These are phyloP conservation scores for Amylostereum areolatum DNA, from an alignment of 1,284 basidiomycete species.

Conservation along the genomic window DNA sequence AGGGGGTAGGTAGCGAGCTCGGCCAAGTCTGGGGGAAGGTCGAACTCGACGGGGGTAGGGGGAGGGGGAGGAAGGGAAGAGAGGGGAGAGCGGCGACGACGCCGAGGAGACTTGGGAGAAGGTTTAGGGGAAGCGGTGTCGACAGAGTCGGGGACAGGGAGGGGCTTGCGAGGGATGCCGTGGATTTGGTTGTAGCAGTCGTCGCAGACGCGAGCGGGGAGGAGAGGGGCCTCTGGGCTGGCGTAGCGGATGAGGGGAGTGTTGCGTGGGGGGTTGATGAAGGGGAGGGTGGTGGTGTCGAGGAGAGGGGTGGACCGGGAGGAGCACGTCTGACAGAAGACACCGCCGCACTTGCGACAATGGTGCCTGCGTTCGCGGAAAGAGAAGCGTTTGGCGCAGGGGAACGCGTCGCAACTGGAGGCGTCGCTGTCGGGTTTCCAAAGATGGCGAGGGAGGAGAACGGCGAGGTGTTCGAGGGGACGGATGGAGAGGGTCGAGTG, in stretches of 20 bases:
- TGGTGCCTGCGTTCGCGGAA: conserved; percentile 71
- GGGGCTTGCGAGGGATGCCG: conserved; percentile 32
- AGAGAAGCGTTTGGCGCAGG: conserved; percentile 56
- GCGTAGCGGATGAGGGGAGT: conserved; percentile 50
- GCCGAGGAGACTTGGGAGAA: conserved; percentile 25
- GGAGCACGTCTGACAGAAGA: conserved; percentile 63
- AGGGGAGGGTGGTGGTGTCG: conserved; percentile 60
- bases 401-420: conserved; percentile 61
- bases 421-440: conserved; percentile 73
- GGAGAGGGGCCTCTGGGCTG: conserved; percentile 48
- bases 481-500: conserved; percentile 25
- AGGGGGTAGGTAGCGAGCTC: conserved; percentile 68
- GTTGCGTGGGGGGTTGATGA: conserved; percentile 62
- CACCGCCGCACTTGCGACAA: conserved; percentile 73
- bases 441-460: conserved; percentile 56
- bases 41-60: conserved; percentile 38
- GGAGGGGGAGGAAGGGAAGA: conserved; percentile 18
- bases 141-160: conserved; percentile 24
- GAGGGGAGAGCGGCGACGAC: conserved; percentile 23
- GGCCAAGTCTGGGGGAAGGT: conserved; percentile 32
- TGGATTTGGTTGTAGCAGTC: conserved; percentile 70
- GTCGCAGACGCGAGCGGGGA: conserved; percentile 55
- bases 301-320: conserved; percentile 51
- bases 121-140: conserved; percentile 35
- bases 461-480: conserved; percentile 69